These are phyloP conservation scores for Xerocomellus chrysenteron DNA, from an alignment of 768 basidiomycete species.

Conservation along the genomic window DNA sequence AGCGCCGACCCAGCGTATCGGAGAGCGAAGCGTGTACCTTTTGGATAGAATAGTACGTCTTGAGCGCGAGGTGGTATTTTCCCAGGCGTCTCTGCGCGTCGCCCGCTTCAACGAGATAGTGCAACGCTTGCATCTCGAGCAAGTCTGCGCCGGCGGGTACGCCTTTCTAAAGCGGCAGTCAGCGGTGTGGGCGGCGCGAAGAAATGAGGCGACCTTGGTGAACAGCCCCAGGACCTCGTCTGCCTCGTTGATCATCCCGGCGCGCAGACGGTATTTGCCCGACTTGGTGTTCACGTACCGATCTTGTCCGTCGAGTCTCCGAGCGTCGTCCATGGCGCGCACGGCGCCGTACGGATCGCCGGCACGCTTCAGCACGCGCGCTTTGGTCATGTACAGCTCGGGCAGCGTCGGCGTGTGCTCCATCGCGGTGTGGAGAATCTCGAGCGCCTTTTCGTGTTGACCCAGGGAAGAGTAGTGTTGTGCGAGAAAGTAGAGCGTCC, in stretches of 20 bases:
- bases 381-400: conserved; percentile 81
- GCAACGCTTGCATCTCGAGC: conserved; percentile 93
- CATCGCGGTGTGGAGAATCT: conserved; percentile 63
- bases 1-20: conserved; percentile 2
- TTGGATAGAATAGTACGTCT: conserved; percentile 74
- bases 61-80: conserved; percentile 75
- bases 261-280: conserved; percentile 86
- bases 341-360: conserved; percentile 82
- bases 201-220: conserved; percentile 69
- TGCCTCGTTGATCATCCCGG: conserved; percentile 78
- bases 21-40: conserved; percentile 47
- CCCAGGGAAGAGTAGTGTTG: conserved; percentile 79
- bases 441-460: conserved; percentile 47
- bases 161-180: conserved; percentile 70
- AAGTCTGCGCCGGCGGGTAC: conserved; percentile 77
- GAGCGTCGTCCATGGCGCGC: conserved; percentile 72
- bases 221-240: conserved; percentile 76
- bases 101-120: conserved; percentile 83
- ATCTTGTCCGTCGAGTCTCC: conserved; percentile 88
- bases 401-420: conserved; percentile 92
- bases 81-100: conserved; percentile 65
- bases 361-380: conserved; percentile 79
- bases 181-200: neutral
- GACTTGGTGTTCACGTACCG: conserved; percentile 92
- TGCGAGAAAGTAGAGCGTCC: conserved; percentile 94